Base-by-base conservation (phyloP, 2,329 filamentous ascomycete species). In the Arthrobotrys entomopaga region DNA sequence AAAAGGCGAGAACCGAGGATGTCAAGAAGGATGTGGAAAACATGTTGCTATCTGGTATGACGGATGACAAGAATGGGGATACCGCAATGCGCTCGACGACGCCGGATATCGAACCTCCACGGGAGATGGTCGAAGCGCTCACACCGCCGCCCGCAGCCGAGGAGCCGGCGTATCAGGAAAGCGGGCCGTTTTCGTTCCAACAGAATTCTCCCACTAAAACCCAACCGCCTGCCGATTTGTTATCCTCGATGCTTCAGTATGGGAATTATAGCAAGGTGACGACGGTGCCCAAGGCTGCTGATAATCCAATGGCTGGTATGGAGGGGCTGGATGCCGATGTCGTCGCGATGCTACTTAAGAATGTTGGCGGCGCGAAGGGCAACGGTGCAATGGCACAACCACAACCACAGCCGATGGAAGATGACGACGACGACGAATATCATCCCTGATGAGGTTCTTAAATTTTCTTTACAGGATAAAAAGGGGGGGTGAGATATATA, bases 21-120 rank as follows among this genome's bases (percentile, higher is more conserved):
- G 93, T 92, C 82, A 96, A 96, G 81, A 88, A 89, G 60, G 90
- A 95, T 54, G 93, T 99, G 6, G 95, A 99, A 81, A 88, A 94
- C 77, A 90, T 88, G 56, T 98, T 99, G 77, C 92, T 99, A 86
- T 88, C 90, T 59, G 92, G 91, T 7, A 86, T 97, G 20, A 88
- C 88, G 13, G 86, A 87, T 0, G 86, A 88, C 7, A 84, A 84
- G 61, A 85, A 87, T 67, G 81, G 84, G 56, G 81, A 81, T 34
- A 77, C 78, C 43, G 77, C 65, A 5, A 79, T 79, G 40, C 82
- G 81, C n/a, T 82, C 82, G 42, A 85, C 82, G 75, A 83, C 84
- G 2, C 81, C 81, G 13, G 81, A 85, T 24, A 90, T 87, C 11
- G 88, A 89, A 74, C 88, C 92, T 50, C 70, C 70, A 26, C 50